Conservation (phyloP, 2,329 filamentous ascomycete genomes). For the Sarocladiaceae sp. region DNA sequence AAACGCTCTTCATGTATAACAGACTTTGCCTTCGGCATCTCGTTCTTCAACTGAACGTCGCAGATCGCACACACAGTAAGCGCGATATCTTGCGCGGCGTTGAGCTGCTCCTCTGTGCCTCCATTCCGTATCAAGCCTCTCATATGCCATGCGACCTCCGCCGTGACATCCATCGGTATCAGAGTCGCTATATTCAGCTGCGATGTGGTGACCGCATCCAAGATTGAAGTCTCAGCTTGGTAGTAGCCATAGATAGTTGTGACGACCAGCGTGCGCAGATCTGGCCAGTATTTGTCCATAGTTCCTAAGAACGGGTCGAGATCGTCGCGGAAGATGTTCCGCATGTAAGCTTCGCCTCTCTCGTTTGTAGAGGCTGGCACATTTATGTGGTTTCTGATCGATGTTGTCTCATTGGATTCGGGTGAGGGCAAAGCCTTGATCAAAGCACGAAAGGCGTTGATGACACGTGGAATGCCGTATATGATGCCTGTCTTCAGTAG, state of each 20-base stretch:
- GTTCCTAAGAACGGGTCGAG: constrained; percentile 18
- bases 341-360: constrained; percentile 18
- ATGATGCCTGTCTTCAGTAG: constrained; percentile 20
- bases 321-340: constrained; percentile 21
- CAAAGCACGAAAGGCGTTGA: constrained; percentile 20
- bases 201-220: constrained; percentile 17
- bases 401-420: constrained; percentile 16
- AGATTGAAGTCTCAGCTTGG: constrained; percentile 18
- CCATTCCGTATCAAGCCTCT: constrained; percentile 19
- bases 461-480: constrained; percentile 20
- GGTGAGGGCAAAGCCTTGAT: constrained; percentile 15
- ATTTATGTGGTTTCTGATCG: constrained; percentile 14
- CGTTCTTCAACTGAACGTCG: constrained; percentile 16
- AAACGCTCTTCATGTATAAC: constrained; percentile 15
- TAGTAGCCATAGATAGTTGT: constrained; percentile 21
- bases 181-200: constrained; percentile 19
- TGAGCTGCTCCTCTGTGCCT: constrained; percentile 15
- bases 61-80: constrained; percentile 13
- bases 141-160: constrained; percentile 22
- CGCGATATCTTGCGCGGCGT: constrained; percentile 6
- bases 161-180: constrained; percentile 20
- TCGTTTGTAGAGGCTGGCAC: constrained; percentile 14
- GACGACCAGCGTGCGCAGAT: constrained; percentile 18
- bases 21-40: constrained; percentile 17
- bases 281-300: constrained; percentile 20